Evolutionary conservation across 345 rosid genomes (phyloP).

Genomic region (Populus nigra): DNA sequence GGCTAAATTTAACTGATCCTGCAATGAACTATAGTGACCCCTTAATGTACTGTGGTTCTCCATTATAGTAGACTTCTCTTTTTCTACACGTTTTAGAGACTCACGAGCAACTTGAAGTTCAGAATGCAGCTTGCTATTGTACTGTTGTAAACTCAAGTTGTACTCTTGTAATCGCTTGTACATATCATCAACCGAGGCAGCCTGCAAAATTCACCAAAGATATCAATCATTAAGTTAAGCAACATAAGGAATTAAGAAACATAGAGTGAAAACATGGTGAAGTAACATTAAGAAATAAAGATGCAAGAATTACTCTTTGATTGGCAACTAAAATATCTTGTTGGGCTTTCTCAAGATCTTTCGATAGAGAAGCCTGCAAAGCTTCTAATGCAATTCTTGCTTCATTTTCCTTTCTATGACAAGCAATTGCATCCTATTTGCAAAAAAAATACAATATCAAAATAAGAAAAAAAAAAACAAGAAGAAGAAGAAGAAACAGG

Average conservation of each 20-base stretch:
- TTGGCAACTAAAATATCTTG: slow-evolving; percentile 64
- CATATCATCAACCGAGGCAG: slow-evolving; percentile 58
- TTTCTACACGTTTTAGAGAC: slow-evolving; percentile 61
- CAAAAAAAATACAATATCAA: not conserved
- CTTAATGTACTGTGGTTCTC: slow-evolving; percentile 80
- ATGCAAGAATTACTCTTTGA: slow-evolving; percentile 51
- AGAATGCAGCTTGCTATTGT: slow-evolving; percentile 67
- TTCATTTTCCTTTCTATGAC: slow-evolving; percentile 58
- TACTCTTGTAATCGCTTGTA: slow-evolving; percentile 81
- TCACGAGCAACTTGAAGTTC: slow-evolving; percentile 60
- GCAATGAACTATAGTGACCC: slow-evolving; percentile 76
- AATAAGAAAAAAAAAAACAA: not conserved
- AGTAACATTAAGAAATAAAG: not conserved
- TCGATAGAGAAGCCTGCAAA: slow-evolving; percentile 53
- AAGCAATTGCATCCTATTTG: slow-evolving; percentile 62
- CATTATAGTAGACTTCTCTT: slow-evolving; percentile 70
- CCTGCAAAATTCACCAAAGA: slow-evolving; percentile 41
- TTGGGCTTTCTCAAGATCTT: slow-evolving; percentile 60
- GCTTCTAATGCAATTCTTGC: slow-evolving; percentile 61
- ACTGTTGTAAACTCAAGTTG: slow-evolving; percentile 75
- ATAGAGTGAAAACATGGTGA: not conserved
- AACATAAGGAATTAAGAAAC: not conserved
- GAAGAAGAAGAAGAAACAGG: not conserved
- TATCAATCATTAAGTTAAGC: not conserved
- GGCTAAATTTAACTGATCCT: slow-evolving; percentile 67